These are phyloP conservation scores for Hymenoscyphus albidus DNA, from an alignment of 2,329 filamentous ascomycete genomes.

Conservation along the genomic window DNA sequence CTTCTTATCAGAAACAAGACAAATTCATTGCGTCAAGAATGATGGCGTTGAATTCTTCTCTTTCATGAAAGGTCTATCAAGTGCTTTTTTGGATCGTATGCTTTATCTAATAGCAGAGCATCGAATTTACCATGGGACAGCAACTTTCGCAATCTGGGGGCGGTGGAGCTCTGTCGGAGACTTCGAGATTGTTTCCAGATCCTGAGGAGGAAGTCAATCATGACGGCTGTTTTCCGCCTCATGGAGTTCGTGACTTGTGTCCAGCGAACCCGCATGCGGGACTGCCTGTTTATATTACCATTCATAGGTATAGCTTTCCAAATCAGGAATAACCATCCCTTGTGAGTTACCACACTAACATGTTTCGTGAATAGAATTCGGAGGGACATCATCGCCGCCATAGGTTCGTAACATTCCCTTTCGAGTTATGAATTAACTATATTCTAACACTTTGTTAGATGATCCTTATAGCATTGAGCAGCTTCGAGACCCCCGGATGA, in stretches of 20 bases:
- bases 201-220: slow-evolving; percentile 22
- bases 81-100: neutral
- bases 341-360: neutral
- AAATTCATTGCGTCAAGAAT: neutral
- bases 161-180: slow-evolving; percentile 5
- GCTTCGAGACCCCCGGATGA: slow-evolving; percentile 76
- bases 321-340: neutral
- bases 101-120: neutral
- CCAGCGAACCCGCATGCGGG: slow-evolving; percentile 35
- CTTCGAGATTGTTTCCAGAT: slow-evolving; percentile 19
- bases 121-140: neutral
- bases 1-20: neutral
- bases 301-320: slow-evolving; percentile 52
- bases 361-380: slow-evolving; percentile 42
- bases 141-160: slow-evolving; percentile 1
- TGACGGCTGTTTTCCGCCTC: slow-evolving; percentile 31
- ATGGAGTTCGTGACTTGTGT: slow-evolving; percentile 25
- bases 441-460: slow-evolving; percentile 38
- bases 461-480: slow-evolving; percentile 70
- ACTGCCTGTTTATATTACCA: slow-evolving; percentile 72
- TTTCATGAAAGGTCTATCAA: neutral
- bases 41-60: slow-evolving; percentile 3
- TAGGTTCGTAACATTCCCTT: slow-evolving; percentile 48
- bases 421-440: neutral
- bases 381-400: slow-evolving; percentile 59